Percentiles rank a stretch among this genome's conserved stretches.
Evolutionary conservation across 2,329 filamentous ascomycete genomes (phyloP).

Genomic region (Diaporthe sp.): DNA sequence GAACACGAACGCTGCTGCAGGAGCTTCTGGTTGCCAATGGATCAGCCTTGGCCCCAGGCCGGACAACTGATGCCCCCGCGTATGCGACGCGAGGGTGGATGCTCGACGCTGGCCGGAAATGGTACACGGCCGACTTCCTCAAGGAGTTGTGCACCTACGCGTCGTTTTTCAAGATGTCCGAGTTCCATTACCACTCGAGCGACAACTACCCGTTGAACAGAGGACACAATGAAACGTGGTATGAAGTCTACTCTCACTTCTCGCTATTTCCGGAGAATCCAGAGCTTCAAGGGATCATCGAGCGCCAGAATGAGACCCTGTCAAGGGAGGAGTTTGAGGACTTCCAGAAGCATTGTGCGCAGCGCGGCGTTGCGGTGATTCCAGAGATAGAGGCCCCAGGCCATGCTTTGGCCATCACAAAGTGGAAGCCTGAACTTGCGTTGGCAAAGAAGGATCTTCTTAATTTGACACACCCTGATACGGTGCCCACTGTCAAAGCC

Average conservation of each 20-base stretch:
- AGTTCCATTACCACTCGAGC: slow-evolving; percentile 64
- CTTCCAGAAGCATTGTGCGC: slow-evolving; percentile 26
- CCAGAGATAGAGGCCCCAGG: slow-evolving; percentile 30
- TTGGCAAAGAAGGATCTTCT: slow-evolving; percentile 33
- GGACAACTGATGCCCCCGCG: slow-evolving; percentile 29
- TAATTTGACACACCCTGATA: slow-evolving; percentile 59
- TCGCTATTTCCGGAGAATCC: slow-evolving; percentile 53
- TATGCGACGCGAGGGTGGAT: slow-evolving; percentile 31
- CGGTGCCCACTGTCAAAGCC: slow-evolving; percentile 63
- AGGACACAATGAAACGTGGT: slow-evolving; percentile 60
- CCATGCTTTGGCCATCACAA: slow-evolving; percentile 25
- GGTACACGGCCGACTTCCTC: slow-evolving; percentile 30
- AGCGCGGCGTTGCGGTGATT: slow-evolving; percentile 20
- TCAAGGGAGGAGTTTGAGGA: slow-evolving; percentile 24
- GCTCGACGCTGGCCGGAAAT: slow-evolving; percentile 28
- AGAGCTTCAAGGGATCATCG: slow-evolving; percentile 37
- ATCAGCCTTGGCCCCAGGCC: slow-evolving; percentile 23
- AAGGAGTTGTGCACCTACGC: slow-evolving; percentile 25
- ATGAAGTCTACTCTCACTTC: slow-evolving; percentile 60
- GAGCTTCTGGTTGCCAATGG: neutral
- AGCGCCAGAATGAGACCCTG: slow-evolving; percentile 22
- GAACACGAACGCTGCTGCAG: slow-evolving; percentile 23
- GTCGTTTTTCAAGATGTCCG: slow-evolving; percentile 42
- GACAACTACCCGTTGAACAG: slow-evolving; percentile 64
- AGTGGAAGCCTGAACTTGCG: slow-evolving; percentile 34